Evolutionary conservation across 352 stramenopile genomes (phyloP).

Genomic region (Phytopythium montanum): DNA sequence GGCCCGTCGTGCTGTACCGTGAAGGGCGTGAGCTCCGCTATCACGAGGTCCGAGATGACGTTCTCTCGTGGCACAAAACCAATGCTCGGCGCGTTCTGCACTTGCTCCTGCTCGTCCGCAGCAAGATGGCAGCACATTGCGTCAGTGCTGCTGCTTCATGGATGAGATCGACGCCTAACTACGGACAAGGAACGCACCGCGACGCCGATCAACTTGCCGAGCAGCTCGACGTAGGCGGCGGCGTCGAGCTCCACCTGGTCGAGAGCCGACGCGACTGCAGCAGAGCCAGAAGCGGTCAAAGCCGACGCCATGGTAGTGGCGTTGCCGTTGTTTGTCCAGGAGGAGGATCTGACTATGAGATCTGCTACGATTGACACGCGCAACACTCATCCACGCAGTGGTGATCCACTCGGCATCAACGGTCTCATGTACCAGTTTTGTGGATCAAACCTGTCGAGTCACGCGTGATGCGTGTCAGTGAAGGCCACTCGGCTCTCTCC

Average conservation of each 20-base stretch:
- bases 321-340: too few species aligned
- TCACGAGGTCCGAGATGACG: slow-evolving; percentile 69
- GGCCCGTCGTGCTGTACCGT: slow-evolving; percentile 63
- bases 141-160: too few species aligned
- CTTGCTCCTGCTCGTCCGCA: slow-evolving; percentile 30
- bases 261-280: neutral
- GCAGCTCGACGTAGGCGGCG: slow-evolving; percentile 3
- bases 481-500: too few species aligned
- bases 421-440: neutral
- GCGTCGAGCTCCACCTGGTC: slow-evolving; percentile 1
- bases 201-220: slow-evolving; percentile 70
- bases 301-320: neutral
- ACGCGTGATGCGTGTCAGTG: neutral
- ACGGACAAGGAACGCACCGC: slow-evolving; percentile 22
- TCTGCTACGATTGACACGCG: too few species aligned
- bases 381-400: slow-evolving; percentile 3
- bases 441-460: neutral
- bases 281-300: neutral
- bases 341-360: too few species aligned
- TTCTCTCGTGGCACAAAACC: slow-evolving; percentile 75
- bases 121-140: neutral
- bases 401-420: neutral
- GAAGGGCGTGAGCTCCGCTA: slow-evolving; percentile 73
- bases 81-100: slow-evolving; percentile 47
- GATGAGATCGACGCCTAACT: too few species aligned